phyloP scores from a whole-genome alignment of 2,329 filamentous ascomycete genomes.

The Trichoderma sp. region DNA sequence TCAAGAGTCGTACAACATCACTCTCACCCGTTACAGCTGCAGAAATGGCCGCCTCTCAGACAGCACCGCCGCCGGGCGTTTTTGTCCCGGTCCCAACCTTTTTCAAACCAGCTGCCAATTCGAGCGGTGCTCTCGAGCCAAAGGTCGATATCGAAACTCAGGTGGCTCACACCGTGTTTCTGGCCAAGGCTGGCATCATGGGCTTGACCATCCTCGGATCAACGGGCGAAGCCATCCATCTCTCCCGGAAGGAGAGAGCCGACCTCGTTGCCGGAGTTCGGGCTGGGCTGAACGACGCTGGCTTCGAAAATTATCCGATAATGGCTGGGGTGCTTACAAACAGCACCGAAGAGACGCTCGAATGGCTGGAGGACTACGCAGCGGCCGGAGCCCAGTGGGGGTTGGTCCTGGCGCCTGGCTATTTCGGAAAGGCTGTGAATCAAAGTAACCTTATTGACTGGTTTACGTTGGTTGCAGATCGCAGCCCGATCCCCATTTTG shows the following conservation, averaged over 20 bases:
- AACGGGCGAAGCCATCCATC: slow-evolving; percentile 65
- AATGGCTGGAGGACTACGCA: slow-evolving; percentile 56
- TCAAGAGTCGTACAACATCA: not conserved
- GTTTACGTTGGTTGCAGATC: slow-evolving; percentile 60
- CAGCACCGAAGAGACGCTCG: slow-evolving; percentile 61
- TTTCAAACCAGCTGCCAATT: slow-evolving; percentile 50
- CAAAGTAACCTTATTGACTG: slow-evolving; percentile 59
- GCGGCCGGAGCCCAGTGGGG: slow-evolving; percentile 62
- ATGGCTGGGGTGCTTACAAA: slow-evolving; percentile 64
- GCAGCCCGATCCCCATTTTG: slow-evolving; percentile 58
- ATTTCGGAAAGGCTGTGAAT: slow-evolving; percentile 56
- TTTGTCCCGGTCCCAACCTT: slow-evolving; percentile 66
- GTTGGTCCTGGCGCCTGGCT: slow-evolving; percentile 59
- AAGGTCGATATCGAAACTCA: slow-evolving; percentile 61
- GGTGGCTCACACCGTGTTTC: slow-evolving; percentile 58
- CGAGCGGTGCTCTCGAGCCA: slow-evolving; percentile 47
- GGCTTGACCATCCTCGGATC: slow-evolving; percentile 65
- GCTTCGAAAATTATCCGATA: slow-evolving; percentile 60
- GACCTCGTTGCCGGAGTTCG: slow-evolving; percentile 57
- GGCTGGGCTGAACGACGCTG: slow-evolving; percentile 55
- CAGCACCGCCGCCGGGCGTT: slow-evolving; percentile 51
- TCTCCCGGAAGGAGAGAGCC: slow-evolving; percentile 58
- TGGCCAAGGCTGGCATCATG: slow-evolving; percentile 60
- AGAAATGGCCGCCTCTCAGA: not conserved
- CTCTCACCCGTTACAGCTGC: not conserved